These are phyloP conservation scores for Aethionema arabicum DNA, from an alignment of 345 rosid species.

Conservation along the genomic window DNA sequence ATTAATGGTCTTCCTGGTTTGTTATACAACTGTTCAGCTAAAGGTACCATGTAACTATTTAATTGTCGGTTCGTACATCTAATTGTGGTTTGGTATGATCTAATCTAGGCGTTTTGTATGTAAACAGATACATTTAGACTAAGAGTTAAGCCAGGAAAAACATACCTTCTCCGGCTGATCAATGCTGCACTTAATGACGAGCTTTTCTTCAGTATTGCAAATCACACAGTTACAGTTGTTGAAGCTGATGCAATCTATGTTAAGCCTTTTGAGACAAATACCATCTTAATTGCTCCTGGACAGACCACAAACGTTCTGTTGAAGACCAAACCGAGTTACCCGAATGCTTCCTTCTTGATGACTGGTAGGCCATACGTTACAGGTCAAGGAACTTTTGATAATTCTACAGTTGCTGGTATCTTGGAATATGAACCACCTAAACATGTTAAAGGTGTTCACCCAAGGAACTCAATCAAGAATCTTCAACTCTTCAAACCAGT, in stretches of 20 bases:
- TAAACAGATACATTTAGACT: conserved; percentile 40
- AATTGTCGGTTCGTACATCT: conserved; percentile 11
- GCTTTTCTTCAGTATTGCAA: conserved; percentile 42
- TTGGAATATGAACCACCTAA: conserved; percentile 39
- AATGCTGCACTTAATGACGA: conserved; percentile 45
- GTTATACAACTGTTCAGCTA: conserved; percentile 70
- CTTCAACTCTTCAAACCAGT: conserved; percentile 48
- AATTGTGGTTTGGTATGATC: conserved; percentile 4
- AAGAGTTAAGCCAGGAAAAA: conserved; percentile 42
- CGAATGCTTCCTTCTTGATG: conserved; percentile 52
- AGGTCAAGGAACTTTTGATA: conserved; percentile 57
- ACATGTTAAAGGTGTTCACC: conserved; percentile 26
- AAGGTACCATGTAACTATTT: conserved; percentile 39
- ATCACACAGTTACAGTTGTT: conserved; percentile 40
- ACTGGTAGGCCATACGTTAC: conserved; percentile 62
- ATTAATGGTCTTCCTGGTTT: conserved; percentile 80
- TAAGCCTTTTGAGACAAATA: conserved; percentile 40
- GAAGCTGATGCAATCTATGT: conserved; percentile 43
- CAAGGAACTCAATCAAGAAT: conserved; percentile 35
- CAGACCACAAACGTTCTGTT: conserved; percentile 40
- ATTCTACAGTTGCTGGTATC: conserved; percentile 40
- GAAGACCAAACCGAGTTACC: conserved; percentile 36
- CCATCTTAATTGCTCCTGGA: conserved; percentile 41
- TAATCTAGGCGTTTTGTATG: conserved; percentile 1
- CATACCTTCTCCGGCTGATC: conserved; percentile 43